Evolutionary conservation across 2,329 filamentous ascomycete genomes (phyloP).

Genomic region (Penicillium janthinellum): DNA sequence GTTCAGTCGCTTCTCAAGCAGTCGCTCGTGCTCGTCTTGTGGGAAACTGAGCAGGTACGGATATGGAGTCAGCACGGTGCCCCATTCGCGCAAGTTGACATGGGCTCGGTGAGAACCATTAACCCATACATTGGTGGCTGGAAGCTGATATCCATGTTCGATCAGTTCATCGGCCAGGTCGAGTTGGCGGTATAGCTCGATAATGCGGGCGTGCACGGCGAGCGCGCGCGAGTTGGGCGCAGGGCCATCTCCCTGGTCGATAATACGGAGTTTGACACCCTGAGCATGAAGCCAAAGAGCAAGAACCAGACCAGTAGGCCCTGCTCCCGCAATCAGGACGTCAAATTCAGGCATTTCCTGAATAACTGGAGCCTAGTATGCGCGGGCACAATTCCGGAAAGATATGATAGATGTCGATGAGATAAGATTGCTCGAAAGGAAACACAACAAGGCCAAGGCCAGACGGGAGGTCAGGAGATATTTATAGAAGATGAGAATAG

Average conservation of each 20-base stretch:
- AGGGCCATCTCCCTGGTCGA: conserved; percentile 48
- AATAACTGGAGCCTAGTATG: not conserved
- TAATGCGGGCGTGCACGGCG: conserved; percentile 52
- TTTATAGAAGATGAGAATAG: not conserved
- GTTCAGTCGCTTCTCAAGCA: conserved; percentile 32
- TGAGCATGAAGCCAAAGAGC: conserved; percentile 34
- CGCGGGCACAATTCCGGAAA: not conserved
- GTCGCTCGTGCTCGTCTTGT: conserved; percentile 33
- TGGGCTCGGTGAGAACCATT: conserved; percentile 24
- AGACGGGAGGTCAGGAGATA: not conserved
- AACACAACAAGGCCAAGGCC: not conserved
- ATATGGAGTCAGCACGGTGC: conserved; percentile 32
- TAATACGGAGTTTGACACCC: conserved; percentile 40
- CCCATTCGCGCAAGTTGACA: conserved; percentile 29
- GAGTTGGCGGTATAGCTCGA: conserved; percentile 55
- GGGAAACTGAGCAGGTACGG: conserved; percentile 32
- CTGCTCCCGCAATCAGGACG: conserved; percentile 35
- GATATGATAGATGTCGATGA: not conserved
- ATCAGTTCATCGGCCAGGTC: conserved; percentile 42
- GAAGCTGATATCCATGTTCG: conserved; percentile 39
- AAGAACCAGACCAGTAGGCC: conserved; percentile 35
- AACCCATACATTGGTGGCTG: conserved; percentile 43
- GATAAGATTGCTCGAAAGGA: not conserved
- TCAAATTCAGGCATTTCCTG: conserved; percentile 11
- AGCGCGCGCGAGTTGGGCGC: conserved; percentile 43